Evolutionary conservation across 768 basidiomycete genomes (phyloP), one percentile per base, ranked within the genome.

Genomic region (Phylloporus arenicola): DNA sequence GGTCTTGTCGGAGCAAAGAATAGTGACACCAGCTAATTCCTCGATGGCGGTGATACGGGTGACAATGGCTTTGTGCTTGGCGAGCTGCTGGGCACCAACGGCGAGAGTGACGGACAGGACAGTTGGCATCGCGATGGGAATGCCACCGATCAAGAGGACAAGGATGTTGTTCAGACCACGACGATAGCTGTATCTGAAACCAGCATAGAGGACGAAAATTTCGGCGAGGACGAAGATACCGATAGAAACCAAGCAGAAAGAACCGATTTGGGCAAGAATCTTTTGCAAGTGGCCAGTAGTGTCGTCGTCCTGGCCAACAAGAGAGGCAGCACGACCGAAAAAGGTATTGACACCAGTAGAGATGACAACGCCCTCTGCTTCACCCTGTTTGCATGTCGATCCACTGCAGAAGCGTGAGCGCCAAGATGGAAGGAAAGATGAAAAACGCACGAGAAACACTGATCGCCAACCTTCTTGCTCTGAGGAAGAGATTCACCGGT

Each of bases 1-100:
- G 22, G 93, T 96, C 82, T 98, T 98, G 79, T 98, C 95, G 44
- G 95, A 97, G 76, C 94, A 97, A 49, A 98, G 79, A 64, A 98
- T 97, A 60, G 95, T 98, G 62, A 98, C 94, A 71, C 94, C 95
- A 35, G 95, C 95, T 59, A 98, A 78, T 70, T 97, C 94, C 70
- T 98, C 95, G 51, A 98, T 98, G 57, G 95, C 95, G 19, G 95
- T 98, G 75, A 98, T 98, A 78, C 94, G 94, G 48, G 95, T 98
- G 70, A 98, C 95, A 59, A 96, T 97, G 57, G 95, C 95, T 80
- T 98, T 96, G 82, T 97, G 91, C 78, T 94, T 94, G 63, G 95
- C 94, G 58, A 98, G 85, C 68, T 98, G 95, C 73, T 96, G 93
- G 35, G 95, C 95, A 73, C 95, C 95, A 67, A 98, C 94, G 47